Evolutionary conservation across 2,329 filamentous ascomycete genomes (phyloP), one percentile per base, ranked within the genome.

Genomic region (Ilyonectria robusta): DNA sequence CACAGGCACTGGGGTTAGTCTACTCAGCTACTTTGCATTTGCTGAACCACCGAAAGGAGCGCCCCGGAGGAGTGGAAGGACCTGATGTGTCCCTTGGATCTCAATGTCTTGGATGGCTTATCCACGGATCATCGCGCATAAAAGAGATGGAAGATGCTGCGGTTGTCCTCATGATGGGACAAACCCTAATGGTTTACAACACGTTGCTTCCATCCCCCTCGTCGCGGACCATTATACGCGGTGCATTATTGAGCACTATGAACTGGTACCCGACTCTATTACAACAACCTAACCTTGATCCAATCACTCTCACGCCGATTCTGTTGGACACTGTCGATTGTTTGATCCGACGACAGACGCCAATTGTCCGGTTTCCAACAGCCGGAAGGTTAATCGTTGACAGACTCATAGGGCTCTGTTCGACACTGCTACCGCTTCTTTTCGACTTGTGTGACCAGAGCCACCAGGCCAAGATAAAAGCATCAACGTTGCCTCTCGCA

Each of bases 271-370:
- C 63, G 4, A 44, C 55, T 40, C 23, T 69, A 11, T 23, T 66
- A 9, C 46, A 58, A 5, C 42, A 65, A 17, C 62, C 65, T 6
- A 21, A n/a, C 1, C 42, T 72, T 2, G 57, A 70, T 10, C 40
- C 68, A 8, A 59, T 72, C 26, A 62, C 63, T 42, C 56, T 72
- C 10, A 35, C 63, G 1, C 65, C 68, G 2, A 19, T 72, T 19
- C 29, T 66, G 11, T 15, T 70, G 6, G 70, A 72, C 40, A 68
- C 63, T 6, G 33, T 68, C 10, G 62, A 70, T 26, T 68, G 68
- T 19, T 6, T 72, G 9, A 33, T 72, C 17, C 54, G 68, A 2
- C 59, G 70, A 13, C 57, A 72, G 35, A 48, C 37, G 2, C 68
- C 68, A 10, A 31, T 66, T 23, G 19, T 70, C 21, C 59, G 65